Percentiles rank a stretch among this genome's conserved stretches.
These are phyloP conservation scores for Candida nitratophila DNA, from an alignment of 805 yeast genomes.

Conservation along the genomic window DNA sequence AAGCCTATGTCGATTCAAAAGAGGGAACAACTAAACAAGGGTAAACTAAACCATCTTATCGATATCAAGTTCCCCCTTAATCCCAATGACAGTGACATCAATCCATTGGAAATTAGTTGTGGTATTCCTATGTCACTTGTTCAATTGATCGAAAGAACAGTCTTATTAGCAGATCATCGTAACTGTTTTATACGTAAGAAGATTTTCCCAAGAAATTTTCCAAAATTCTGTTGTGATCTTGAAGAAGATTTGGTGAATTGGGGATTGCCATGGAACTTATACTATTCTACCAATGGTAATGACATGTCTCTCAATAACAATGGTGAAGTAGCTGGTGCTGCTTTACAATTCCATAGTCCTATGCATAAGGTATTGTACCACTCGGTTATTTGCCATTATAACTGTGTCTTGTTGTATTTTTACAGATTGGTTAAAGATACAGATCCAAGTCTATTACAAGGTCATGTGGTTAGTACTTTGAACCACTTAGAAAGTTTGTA, in stretches of 20 bases:
- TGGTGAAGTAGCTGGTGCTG: background rate
- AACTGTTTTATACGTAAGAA: constrained; percentile 35
- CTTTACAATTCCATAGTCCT: constrained; percentile 22
- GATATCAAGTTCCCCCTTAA: constrained; percentile 15
- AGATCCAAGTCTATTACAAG: constrained; percentile 28
- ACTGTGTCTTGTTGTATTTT: constrained; percentile 36
- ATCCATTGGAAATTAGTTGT: constrained; percentile 31
- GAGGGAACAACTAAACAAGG: constrained; percentile 7
- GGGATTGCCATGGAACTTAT: constrained; percentile 39
- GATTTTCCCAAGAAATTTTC: constrained; percentile 46
- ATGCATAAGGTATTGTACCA: constrained; percentile 36
- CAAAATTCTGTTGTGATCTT: constrained; percentile 45
- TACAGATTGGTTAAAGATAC: constrained; percentile 38
- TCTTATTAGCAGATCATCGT: constrained; percentile 45
- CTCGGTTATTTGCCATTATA: constrained; percentile 33
- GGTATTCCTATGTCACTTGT: constrained; percentile 43
- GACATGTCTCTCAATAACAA: background rate
- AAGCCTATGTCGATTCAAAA: constrained; percentile 3
- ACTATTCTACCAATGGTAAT: constrained; percentile 7
- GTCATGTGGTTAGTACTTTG: constrained; percentile 28
- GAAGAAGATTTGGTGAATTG: constrained; percentile 44
- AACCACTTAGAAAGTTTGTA: constrained; percentile 26
- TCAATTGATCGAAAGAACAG: constrained; percentile 37
- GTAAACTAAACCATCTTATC: constrained; percentile 2
- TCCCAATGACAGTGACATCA: constrained; percentile 6